Conservation (phyloP, 1,284 basidiomycete species). For the Coniophora puteana region DNA sequence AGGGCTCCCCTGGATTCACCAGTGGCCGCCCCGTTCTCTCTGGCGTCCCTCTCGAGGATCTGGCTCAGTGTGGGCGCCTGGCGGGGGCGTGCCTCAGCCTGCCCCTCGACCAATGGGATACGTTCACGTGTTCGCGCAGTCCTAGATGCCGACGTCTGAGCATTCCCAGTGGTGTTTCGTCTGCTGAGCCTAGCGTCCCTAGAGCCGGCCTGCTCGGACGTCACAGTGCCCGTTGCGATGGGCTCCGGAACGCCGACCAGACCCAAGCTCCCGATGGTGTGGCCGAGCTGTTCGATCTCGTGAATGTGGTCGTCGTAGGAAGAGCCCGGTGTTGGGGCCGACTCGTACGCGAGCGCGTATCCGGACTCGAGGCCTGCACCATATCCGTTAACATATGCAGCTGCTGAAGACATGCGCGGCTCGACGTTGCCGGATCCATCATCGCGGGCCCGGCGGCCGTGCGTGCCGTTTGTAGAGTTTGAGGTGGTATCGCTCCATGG, state of each 20-base stretch:
- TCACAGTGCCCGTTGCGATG: conserved; percentile 20
- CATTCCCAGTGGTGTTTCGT: conserved; percentile 21
- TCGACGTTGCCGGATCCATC: conserved; percentile 7
- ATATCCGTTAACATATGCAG: conserved; percentile 26
- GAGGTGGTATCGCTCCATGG: no score
- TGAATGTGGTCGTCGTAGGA: conserved; percentile 17
- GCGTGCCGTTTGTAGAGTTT: conserved; percentile 11
- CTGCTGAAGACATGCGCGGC: conserved; percentile 24
- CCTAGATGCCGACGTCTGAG: no score
- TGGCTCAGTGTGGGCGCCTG: conserved; percentile 13
- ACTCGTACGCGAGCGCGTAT: conserved; percentile 16
- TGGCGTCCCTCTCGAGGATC: conserved; percentile 6
- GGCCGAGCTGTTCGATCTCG: conserved; percentile 22
- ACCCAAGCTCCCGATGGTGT: conserved; percentile 18
- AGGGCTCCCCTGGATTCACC: background rate
- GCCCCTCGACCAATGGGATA: no score
- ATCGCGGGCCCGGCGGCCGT: background rate
- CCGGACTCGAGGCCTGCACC: conserved; percentile 25
- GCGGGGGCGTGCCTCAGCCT: conserved; percentile 14
- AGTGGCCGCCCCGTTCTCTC: conserved; percentile 1
- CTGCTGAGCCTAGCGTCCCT: conserved; percentile 17
- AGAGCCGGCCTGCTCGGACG: conserved; percentile 19
- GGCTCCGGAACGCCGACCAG: conserved; percentile 23
- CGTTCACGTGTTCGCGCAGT: no score
- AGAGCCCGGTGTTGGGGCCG: conserved; percentile 15